Evolutionary conservation across 768 basidiomycete genomes (phyloP), one percentile per base, ranked within the genome.

Genomic region (Boletus huronensis): DNA sequence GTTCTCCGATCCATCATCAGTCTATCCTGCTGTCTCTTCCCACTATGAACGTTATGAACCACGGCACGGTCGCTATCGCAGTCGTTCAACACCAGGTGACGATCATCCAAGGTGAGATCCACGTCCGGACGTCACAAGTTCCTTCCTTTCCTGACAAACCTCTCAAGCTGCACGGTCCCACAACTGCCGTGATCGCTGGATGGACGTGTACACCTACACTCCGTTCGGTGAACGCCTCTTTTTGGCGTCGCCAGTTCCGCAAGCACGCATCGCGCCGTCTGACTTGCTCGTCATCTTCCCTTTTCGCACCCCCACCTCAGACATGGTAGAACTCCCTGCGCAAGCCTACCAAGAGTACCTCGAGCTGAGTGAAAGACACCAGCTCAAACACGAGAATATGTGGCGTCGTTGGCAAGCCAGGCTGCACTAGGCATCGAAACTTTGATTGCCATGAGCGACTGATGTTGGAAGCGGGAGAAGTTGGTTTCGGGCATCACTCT

Each of bases 171-270:
- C 78, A 17, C 81, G 82, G 44, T 74, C 79, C 3, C 85, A 86
- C 68, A 73, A 66, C 39, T 73, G 74, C 36, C 72, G 73, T 42
- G 85, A 88, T 41, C 79, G 73, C 49, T 84, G 77, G 70, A 64
- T 89, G 46, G 85, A 89, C 56, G 88, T 89, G 16, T 76, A 80
- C 62, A 82, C 82, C 3, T 89, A 79, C 63, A 67, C 75, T 2
- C 84, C 83, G 0, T 85, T 89, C 55, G 84, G 83, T 40, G 79
- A 82, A 50, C 78, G 84, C 54, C 71, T 84, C 50, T 89, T 89
- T 72, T 79, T 89, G 54, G 79, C 81, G 0, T 79, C 82, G 2
- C 68, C 77, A 29, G 77, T 81, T 19, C 83, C 85, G 8, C 74
- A 77, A 54, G 84, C 85, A 2, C 85, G 88, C 67, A 87, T 88